These are phyloP conservation scores for Melanomma pulvis-pyrius DNA, from an alignment of 495 filamentous ascomycete genomes.

Conservation along the genomic window DNA sequence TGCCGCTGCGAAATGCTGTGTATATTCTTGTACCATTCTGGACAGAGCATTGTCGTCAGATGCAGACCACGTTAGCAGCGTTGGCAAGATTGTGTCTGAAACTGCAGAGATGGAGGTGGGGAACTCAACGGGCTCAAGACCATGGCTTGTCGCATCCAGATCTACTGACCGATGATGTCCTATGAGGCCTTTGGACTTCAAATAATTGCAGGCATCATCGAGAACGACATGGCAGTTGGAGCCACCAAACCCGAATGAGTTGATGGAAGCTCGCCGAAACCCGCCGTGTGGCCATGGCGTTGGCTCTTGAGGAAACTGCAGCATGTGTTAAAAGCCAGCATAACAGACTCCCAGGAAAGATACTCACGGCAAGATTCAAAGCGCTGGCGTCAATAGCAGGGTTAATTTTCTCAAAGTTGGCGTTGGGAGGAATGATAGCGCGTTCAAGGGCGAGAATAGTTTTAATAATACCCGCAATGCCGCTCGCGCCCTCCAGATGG, in stretches of 20 bases:
- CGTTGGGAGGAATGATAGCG: background rate
- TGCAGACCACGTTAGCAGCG: background rate
- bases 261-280: slow-evolving; percentile 41
- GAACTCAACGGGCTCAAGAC: background rate
- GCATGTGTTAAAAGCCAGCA: background rate
- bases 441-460: slow-evolving; percentile 34
- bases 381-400: background rate
- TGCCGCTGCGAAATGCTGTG: background rate
- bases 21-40: background rate
- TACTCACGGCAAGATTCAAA: background rate
- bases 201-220: slow-evolving; percentile 40
- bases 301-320: background rate
- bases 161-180: background rate
- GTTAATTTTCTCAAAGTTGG: slow-evolving; percentile 14
- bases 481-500: slow-evolving; percentile 56
- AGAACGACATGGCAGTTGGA: slow-evolving; percentile 43
- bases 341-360: background rate
- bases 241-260: slow-evolving; percentile 50
- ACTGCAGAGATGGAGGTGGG: background rate
- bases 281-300: slow-evolving; percentile 6
- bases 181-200: background rate
- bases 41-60: background rate
- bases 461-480: slow-evolving; percentile 53
- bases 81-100: background rate
- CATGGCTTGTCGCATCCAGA: background rate